Conservation (phyloP, 768 basidiomycete genomes). For the Hebeloma cylindrosporum region DNA sequence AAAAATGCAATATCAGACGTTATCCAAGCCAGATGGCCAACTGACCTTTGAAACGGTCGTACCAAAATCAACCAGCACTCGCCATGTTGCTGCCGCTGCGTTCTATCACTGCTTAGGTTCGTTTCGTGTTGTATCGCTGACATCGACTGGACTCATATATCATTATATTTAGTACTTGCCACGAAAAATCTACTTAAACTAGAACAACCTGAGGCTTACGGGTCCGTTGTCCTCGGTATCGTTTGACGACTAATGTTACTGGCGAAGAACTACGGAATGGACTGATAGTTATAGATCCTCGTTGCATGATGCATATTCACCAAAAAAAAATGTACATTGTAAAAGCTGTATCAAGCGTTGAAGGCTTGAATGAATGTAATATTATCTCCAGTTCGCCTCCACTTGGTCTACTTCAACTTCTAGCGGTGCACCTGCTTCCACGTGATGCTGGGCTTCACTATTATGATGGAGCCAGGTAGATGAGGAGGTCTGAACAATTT, state of each 20-base stretch:
- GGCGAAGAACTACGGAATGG: too few relatives aligned
- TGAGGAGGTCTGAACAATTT: too few relatives aligned
- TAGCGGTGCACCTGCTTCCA: too few relatives aligned
- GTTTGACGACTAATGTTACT: constrained; percentile 18
- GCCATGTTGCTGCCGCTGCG: constrained; percentile 76
- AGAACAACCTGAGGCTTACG: constrained; percentile 61
- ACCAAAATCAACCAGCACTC: constrained; percentile 63
- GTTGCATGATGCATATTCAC: neutral
- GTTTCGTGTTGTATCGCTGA: constrained; percentile 21
- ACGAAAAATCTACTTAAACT: constrained; percentile 72
- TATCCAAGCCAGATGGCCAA: constrained; percentile 44
- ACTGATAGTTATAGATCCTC: neutral
- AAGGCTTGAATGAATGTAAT: too few relatives aligned
- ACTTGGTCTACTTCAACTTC: too few relatives aligned
- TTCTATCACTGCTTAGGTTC: constrained; percentile 85
- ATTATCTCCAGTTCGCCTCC: too few relatives aligned
- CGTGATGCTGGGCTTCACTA: too few relatives aligned
- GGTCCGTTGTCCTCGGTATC: constrained; percentile 43
- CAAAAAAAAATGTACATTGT: neutral
- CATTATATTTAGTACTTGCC: constrained; percentile 54
- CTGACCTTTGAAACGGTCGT: constrained; percentile 68
- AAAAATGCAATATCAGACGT: constrained; percentile 69
- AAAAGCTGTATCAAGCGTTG: too few relatives aligned
- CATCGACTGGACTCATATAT: neutral
- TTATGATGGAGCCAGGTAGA: too few relatives aligned